These are phyloP conservation scores for Verticillium isaacii DNA, from an alignment of 2,329 filamentous ascomycete genomes.

Conservation along the genomic window DNA sequence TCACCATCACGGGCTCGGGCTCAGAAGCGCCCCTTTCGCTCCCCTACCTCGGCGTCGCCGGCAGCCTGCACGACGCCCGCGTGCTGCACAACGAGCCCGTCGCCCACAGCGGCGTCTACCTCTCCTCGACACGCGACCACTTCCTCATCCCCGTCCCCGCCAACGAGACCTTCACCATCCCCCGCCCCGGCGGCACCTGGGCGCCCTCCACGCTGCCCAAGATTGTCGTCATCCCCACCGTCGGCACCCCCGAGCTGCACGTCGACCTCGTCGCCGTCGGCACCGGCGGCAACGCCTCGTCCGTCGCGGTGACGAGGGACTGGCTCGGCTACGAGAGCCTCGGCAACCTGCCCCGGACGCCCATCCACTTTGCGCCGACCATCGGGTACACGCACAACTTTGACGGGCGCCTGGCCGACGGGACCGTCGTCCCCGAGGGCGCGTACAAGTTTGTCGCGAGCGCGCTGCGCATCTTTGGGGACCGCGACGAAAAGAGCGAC, in stretches of 20 bases:
- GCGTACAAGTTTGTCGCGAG: slow-evolving; percentile 17
- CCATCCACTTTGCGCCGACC: not conserved
- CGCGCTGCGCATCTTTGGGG: slow-evolving; percentile 19
- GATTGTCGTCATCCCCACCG: slow-evolving; percentile 1
- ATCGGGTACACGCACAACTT: slow-evolving; percentile 9
- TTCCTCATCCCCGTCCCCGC: slow-evolving; percentile 11
- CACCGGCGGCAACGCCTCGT: slow-evolving; percentile 3
- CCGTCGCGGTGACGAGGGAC: slow-evolving; percentile 2
- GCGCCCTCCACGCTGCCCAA: not conserved
- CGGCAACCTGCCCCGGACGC: slow-evolving; percentile 15
- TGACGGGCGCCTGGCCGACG: slow-evolving; percentile 16
- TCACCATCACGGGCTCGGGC: slow-evolving; percentile 31
- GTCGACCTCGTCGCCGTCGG: slow-evolving; percentile 14
- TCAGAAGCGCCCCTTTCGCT: slow-evolving; percentile 23
- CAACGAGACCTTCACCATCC: slow-evolving; percentile 19
- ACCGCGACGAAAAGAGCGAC: slow-evolving; percentile 15
- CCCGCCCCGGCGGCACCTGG: slow-evolving; percentile 8
- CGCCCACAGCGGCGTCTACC: slow-evolving; percentile 9
- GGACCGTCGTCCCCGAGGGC: slow-evolving; percentile 16
- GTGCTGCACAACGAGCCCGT: slow-evolving; percentile 8
- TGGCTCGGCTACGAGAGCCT: slow-evolving; percentile 15
- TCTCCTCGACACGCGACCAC: slow-evolving; percentile 8
- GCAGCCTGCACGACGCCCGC: slow-evolving; percentile 17
- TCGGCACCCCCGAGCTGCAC: slow-evolving; percentile 15
- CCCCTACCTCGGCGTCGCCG: slow-evolving; percentile 33